These are phyloP conservation scores for Warburgia ugandensis DNA, from an alignment of 164 flowering plant species.

Conservation along the genomic window DNA sequence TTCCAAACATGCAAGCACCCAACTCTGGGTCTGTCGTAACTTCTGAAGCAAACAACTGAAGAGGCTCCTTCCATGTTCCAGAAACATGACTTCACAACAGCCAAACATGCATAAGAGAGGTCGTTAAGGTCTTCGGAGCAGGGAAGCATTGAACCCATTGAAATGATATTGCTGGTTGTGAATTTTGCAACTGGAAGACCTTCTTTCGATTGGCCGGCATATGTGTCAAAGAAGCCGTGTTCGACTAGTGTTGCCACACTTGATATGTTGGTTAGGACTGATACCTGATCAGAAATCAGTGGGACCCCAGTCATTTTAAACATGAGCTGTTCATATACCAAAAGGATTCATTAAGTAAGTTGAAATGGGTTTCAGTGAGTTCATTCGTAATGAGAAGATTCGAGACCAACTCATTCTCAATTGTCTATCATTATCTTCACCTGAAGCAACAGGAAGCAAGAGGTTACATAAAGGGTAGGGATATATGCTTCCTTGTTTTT, in stretches of 20 bases:
- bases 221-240: constrained; percentile 40
- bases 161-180: constrained; percentile 36
- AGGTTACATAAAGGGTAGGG: no score
- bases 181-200: constrained; percentile 35
- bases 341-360: not conserved
- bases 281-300: constrained; percentile 19
- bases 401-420: no score
- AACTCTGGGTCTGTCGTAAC: constrained; percentile 23
- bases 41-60: constrained; percentile 36
- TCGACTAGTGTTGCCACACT: constrained; percentile 41
- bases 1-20: constrained; percentile 41
- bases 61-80: constrained; percentile 35
- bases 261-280: constrained; percentile 26
- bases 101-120: constrained; percentile 32
- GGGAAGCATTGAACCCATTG: constrained; percentile 19
- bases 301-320: not conserved
- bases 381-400: no score
- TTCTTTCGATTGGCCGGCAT: constrained; percentile 51
- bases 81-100: constrained; percentile 36
- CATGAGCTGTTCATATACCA: not conserved
- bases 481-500: no score
- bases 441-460: no score
- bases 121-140: constrained; percentile 10
- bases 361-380: no score
- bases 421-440: no score